Base-by-base conservation (phyloP, 225 moss, liverwort and hornwort genomes). In the Antitrichia curtipendula region DNA sequence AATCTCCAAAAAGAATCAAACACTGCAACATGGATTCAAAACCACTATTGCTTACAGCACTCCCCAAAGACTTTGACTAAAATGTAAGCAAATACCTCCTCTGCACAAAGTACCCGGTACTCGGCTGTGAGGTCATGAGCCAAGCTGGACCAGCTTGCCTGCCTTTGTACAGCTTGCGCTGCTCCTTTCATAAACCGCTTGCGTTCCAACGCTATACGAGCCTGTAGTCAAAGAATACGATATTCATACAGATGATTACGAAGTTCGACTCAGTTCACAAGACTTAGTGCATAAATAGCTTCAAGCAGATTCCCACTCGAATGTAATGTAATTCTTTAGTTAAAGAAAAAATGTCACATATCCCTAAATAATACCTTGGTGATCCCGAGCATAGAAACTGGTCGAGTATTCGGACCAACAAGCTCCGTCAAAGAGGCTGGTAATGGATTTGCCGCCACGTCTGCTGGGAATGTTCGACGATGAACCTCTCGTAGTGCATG, bases 401-500 rank as follows among this genome's bases (percentile, higher is more conserved):
- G 95, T 91, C 96, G 98, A 41, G 95, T 93, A 87, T 97, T 97
- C 84, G 95, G 96, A 47, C 94, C 91, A 54, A 95, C 93, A 85
- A 96, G 91, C 88, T 98, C 98, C 62, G 98, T 97, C 86, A 98
- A 87, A 81, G 95, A 94, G 73, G 91, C 92, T 75, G 98, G 98
- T 78, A 98, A 91, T 61, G 98, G 95, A 89, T 94, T 95, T 54
- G 93, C 91, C 25, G 95, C 94, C 87, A 98, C 92, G 91, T 97
- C 97, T 75, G 91, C 91, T 68, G 95, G 96, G 58, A 97, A 98
- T 82, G 88, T 97, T 84, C 98, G 98, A 75, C 95, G 94, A 90
- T 97, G 96, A 81, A 96, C 98, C 88, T 98, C 98, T 85, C 98
- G 94, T 85, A 98, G 89, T 43, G 98, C 95, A 83, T 98, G 98